A percentile compares a stretch with the other conserved stretches of the same genome.
Conservation (phyloP, 179 eudicot genomes). For the Patellifolia procumbens region DNA sequence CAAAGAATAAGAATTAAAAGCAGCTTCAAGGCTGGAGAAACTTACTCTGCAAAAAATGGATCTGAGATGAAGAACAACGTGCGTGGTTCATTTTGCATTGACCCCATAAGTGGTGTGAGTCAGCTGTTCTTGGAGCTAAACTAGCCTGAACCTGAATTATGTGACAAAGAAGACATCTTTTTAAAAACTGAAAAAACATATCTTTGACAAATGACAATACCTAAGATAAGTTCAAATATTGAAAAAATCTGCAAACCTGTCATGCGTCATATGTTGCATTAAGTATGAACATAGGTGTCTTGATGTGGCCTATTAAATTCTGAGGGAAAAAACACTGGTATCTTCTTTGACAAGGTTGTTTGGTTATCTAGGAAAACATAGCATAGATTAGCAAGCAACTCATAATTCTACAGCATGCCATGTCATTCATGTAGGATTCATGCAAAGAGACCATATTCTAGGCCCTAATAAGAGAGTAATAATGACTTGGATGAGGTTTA, state of each 20-base stretch:
- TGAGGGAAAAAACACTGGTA: constrained; percentile 99
- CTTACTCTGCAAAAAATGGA: constrained; percentile 74
- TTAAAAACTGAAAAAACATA: neutral
- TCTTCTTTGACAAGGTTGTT: too few species aligned
- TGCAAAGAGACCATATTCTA: too few species aligned
- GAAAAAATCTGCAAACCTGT: constrained; percentile 33
- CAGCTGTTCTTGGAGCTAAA: constrained; percentile 65
- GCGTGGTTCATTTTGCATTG: constrained; percentile 64
- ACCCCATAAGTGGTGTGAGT: constrained; percentile 67
- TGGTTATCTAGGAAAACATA: too few species aligned
- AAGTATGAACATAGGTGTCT: constrained; percentile 79
- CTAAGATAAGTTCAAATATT: neutral
- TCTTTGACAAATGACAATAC: neutral
- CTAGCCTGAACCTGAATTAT: constrained; percentile 67
- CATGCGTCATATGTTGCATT: constrained; percentile 86
- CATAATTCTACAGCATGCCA: too few species aligned
- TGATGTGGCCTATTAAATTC: constrained; percentile 62
- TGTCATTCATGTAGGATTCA: too few species aligned
- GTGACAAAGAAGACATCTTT: neutral
- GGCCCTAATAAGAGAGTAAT: too few species aligned
- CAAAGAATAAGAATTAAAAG: neutral
- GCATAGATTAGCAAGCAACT: too few species aligned
- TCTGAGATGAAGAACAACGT: constrained; percentile 69
- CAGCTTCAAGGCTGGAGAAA: neutral
- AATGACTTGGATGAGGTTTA: too few species aligned